These are phyloP conservation scores for Pseudonitzschia pungens DNA, from an alignment of 108 stramenopile genomes.

Conservation along the genomic window DNA sequence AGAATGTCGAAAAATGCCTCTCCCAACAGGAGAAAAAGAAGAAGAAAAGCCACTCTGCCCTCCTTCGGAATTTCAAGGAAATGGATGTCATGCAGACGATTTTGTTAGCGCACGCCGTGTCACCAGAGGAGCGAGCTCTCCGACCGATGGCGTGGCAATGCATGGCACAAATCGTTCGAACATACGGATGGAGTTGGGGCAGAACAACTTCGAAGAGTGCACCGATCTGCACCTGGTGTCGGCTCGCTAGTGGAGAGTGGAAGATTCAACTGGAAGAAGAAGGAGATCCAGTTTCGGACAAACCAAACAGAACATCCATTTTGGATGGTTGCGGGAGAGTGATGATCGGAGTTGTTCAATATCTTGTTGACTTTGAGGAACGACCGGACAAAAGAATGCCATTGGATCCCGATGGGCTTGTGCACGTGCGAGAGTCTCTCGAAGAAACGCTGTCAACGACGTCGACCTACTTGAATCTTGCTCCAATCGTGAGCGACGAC, in stretches of 20 bases:
- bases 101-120: constrained; percentile 24
- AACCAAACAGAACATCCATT: neutral
- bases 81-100: constrained; percentile 16
- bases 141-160: constrained; percentile 38
- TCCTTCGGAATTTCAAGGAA: neutral
- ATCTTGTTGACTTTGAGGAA: constrained; percentile 22
- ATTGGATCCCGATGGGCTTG: constrained; percentile 15
- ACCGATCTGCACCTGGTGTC: constrained; percentile 28
- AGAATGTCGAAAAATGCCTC: neutral
- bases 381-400: neutral
- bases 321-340: constrained; percentile 31
- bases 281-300: neutral
- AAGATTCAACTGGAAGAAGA: constrained; percentile 32
- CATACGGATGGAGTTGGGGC: constrained; percentile 25
- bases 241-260: constrained; percentile 38
- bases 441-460: constrained; percentile 28
- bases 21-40: neutral
- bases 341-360: constrained; percentile 20
- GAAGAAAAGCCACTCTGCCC: neutral
- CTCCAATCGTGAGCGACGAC: neutral
- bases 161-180: constrained; percentile 10
- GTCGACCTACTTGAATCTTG: constrained; percentile 16
- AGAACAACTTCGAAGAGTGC: constrained; percentile 8
- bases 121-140: constrained; percentile 13
- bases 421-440: constrained; percentile 27